Conservation (phyloP, 2,329 filamentous ascomycete species). For the Cercospora nicotianae region DNA sequence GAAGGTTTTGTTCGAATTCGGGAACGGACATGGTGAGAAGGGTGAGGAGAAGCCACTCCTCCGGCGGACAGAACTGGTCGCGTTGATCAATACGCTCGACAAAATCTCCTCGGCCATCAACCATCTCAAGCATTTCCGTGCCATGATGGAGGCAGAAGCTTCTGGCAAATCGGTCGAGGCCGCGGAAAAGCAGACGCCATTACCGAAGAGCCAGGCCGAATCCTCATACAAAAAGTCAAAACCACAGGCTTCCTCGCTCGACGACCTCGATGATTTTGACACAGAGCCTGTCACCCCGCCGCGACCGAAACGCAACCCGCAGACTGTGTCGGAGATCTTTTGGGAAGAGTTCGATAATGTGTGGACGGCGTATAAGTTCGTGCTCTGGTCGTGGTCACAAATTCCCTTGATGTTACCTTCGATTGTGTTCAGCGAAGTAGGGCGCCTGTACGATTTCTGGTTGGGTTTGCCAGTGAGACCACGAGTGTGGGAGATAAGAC, state of each 20-base stretch:
- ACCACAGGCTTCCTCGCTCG: slow-evolving; percentile 7
- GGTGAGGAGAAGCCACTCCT: slow-evolving; percentile 64
- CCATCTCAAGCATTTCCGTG: slow-evolving; percentile 71
- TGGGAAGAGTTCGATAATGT: slow-evolving; percentile 65
- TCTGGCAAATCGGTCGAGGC: slow-evolving; percentile 23
- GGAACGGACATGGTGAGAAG: slow-evolving; percentile 67
- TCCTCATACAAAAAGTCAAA: slow-evolving; percentile 17
- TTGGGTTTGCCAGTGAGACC: slow-evolving; percentile 61
- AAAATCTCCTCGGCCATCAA: slow-evolving; percentile 78
- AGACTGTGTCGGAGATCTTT: slow-evolving; percentile 58
- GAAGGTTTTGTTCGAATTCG: slow-evolving; percentile 94
- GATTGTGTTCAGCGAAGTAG: slow-evolving; percentile 56
- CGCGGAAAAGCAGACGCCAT: slow-evolving; percentile 19
- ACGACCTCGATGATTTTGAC: slow-evolving; percentile 34
- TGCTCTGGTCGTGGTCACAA: slow-evolving; percentile 68
- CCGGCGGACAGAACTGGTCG: slow-evolving; percentile 87
- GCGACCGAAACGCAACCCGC: slow-evolving; percentile 35
- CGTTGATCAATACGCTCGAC: slow-evolving; percentile 90
- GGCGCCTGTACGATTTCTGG: slow-evolving; percentile 61
- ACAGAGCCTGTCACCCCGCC: slow-evolving; percentile 17
- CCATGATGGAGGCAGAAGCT: slow-evolving; percentile 44
- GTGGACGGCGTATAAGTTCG: slow-evolving; percentile 61
- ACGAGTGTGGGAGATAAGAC: slow-evolving; percentile 56
- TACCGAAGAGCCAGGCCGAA: slow-evolving; percentile 13
- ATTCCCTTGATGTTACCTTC: slow-evolving; percentile 37